phyloP scores from a whole-genome alignment of 129 eudicot species.

The Cynara cardunculus region DNA sequence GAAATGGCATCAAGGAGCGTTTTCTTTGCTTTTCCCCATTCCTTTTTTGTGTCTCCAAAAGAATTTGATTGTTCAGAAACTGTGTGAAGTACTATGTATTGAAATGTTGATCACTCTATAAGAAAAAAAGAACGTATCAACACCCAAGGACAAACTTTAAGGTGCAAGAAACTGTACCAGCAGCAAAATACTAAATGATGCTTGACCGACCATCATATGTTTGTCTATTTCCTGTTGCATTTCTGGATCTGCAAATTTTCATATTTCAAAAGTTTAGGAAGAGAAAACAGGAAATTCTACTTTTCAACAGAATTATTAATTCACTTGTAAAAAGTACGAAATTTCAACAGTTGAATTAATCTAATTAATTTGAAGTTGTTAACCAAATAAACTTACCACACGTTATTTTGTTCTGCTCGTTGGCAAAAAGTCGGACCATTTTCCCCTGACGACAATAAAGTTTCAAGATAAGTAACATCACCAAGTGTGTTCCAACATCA shows the following conservation, averaged over 20 bases:
- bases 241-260: conserved; percentile 60
- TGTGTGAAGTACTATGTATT: neutral
- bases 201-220: conserved; percentile 61
- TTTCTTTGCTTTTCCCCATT: too few relatives aligned
- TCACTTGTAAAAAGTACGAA: neutral
- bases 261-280: neutral
- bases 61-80: neutral
- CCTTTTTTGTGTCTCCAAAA: neutral
- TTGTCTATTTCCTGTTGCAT: conserved; percentile 85
- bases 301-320: neutral
- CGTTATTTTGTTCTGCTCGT: conserved; percentile 80
- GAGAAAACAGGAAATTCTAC: neutral
- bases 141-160: neutral
- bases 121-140: neutral
- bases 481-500: neutral
- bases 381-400: conserved; percentile 60
- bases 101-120: neutral
- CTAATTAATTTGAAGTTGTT: neutral
- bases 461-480: neutral
- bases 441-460: conserved; percentile 52
- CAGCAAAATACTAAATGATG: conserved; percentile 48
- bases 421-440: conserved; percentile 74
- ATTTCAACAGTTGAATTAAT: neutral
- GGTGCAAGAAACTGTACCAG: conserved; percentile 56
- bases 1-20: neutral